Conservation (phyloP, 768 basidiomycete species). For the Pleurotus djamor region DNA sequence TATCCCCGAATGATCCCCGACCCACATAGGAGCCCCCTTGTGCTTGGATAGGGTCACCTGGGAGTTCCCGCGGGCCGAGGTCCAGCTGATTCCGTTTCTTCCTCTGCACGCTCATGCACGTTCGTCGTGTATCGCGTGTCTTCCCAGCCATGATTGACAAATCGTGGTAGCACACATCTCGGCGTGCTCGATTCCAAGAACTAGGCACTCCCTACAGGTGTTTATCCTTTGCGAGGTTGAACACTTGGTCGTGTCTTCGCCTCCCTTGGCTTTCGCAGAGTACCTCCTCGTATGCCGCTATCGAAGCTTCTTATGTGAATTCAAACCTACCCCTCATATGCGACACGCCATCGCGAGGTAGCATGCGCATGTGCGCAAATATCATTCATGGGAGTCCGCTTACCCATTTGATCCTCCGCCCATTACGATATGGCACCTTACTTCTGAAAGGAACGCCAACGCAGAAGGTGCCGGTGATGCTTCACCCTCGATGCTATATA, state of each 20-base stretch:
- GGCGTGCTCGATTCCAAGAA: too few species aligned
- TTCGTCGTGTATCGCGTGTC: constrained; percentile 1
- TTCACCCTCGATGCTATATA: not conserved
- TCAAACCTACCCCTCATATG: not conserved
- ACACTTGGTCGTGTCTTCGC: too few species aligned
- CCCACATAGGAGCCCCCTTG: too few species aligned
- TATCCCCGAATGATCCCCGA: too few species aligned
- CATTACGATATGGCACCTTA: not conserved
- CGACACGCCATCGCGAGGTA: not conserved
- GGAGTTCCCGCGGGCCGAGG: not conserved
- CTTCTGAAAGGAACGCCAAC: not conserved
- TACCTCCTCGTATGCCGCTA: too few species aligned
- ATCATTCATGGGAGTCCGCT: constrained; percentile 7
- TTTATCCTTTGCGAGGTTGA: too few species aligned
- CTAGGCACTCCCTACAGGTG: too few species aligned
- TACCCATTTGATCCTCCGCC: not conserved
- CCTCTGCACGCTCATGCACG: not conserved
- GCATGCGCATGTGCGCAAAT: not conserved
- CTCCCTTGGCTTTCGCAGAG: too few species aligned
- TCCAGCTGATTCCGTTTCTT: not conserved
- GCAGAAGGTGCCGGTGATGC: not conserved
- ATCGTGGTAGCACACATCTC: too few species aligned
- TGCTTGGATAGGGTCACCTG: too few species aligned
- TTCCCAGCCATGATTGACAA: too few species aligned
- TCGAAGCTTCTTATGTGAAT: too few species aligned